Conservation (phyloP, 2,329 filamentous ascomycete genomes). For the Colletotrichum acutatum region DNA sequence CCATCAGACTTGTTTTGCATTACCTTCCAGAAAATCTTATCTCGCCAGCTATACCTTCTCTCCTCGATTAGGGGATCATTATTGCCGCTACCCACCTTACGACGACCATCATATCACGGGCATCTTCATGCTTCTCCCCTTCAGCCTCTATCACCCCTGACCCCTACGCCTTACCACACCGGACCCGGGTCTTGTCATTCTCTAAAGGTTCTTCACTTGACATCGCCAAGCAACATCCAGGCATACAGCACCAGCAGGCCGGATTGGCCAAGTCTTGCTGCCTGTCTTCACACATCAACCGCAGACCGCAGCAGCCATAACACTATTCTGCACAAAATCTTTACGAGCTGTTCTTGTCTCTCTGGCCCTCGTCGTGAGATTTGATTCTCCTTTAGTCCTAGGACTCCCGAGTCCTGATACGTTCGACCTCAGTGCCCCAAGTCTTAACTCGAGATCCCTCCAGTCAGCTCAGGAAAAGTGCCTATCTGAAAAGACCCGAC, state of each 20-base stretch:
- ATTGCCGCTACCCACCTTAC: conserved; percentile 5
- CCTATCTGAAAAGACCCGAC: neutral
- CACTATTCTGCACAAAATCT: too few relatives aligned
- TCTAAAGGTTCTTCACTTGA: neutral
- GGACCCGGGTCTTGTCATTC: neutral
- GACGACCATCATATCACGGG: conserved; percentile 22
- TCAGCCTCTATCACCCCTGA: neutral
- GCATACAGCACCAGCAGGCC: neutral
- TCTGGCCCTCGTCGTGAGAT: neutral
- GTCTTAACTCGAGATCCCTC: neutral
- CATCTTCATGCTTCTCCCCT: conserved; percentile 14
- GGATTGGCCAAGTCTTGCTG: neutral
- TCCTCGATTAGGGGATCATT: neutral
- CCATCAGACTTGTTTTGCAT: conserved; percentile 25
- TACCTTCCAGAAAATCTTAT: conserved; percentile 3
- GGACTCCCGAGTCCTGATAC: neutral
- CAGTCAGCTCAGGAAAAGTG: neutral
- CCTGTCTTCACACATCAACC: neutral
- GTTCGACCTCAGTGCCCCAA: neutral
- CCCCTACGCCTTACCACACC: neutral
- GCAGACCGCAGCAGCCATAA: neutral
- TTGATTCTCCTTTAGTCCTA: neutral
- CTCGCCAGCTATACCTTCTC: conserved; percentile 9
- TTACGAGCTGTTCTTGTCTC: neutral
- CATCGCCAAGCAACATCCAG: conserved; percentile 1